A percentile compares a stretch with the other conserved stretches of the same genome.
phyloP scores from a whole-genome alignment of 2,329 filamentous ascomycete genomes.

The Ceratocystis albifundus region DNA sequence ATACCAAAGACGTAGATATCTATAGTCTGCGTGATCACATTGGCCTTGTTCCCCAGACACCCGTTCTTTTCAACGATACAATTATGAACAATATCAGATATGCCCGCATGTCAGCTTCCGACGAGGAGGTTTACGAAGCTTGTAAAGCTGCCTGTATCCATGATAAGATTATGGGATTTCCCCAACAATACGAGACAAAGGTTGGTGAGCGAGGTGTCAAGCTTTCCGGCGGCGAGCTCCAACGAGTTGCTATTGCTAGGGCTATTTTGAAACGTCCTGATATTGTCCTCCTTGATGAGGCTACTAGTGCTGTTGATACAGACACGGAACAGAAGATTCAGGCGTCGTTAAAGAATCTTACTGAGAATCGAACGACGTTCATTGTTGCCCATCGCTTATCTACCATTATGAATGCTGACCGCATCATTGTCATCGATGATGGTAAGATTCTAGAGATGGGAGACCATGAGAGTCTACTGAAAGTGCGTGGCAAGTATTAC shows the following conservation, averaged over 20 bases:
- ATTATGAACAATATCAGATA: constrained; percentile 51
- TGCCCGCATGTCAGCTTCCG: constrained; percentile 41
- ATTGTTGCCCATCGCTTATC: constrained; percentile 59
- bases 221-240: constrained; percentile 55
- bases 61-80: constrained; percentile 46
- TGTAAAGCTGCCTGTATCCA: constrained; percentile 47
- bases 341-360: constrained; percentile 46
- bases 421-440: constrained; percentile 53
- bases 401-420: constrained; percentile 58
- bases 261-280: constrained; percentile 63
- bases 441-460: constrained; percentile 55
- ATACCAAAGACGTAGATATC: constrained; percentile 44
- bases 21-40: constrained; percentile 42
- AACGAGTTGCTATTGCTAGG: constrained; percentile 56
- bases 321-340: constrained; percentile 58
- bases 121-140: constrained; percentile 44
- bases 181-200: constrained; percentile 41
- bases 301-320: constrained; percentile 65
- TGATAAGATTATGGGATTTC: constrained; percentile 45
- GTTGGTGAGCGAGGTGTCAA: constrained; percentile 46
- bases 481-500: constrained; percentile 49
- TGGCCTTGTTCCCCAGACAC: constrained; percentile 45
- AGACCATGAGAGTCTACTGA: constrained; percentile 47
- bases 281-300: constrained; percentile 66
- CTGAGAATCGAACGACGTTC: constrained; percentile 52